Evolutionary conservation across 2,329 filamentous ascomycete species (phyloP), one percentile per base, ranked within the genome.

Genomic region (Elsinoe fawcettii): DNA sequence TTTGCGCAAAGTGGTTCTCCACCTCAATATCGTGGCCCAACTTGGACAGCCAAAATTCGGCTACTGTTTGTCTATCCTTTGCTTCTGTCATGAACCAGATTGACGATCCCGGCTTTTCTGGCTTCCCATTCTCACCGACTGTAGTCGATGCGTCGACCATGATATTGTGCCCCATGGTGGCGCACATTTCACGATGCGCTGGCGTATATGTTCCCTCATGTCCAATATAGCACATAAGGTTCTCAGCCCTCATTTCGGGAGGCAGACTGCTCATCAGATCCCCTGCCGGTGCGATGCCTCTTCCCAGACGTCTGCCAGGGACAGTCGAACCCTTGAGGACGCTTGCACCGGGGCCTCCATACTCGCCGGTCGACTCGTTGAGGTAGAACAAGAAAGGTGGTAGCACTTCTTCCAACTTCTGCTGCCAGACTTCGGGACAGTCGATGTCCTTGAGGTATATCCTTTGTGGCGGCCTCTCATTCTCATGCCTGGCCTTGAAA

Each of bases 51-150:
- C 95, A 99, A 70, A 96, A 97, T 66, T 97, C 92, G 0, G 90
- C 86, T 2, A 97, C 90, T 3, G 92, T 79, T 60, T 91, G 86
- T 1, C 93, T 85, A 66, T 99, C 93, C 65, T 93, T 95, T 34
- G 85, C 90, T 69, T 96, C 90, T 0, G 93, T 97, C 93, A 99
- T 97, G 69, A 97, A 96, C 93, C 93, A 99, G 36, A 99, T 82
- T 0, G 93, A 96, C 56, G 88, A 95, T 1, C 93, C 93, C 1
- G 87, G 82, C 61, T 84, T 88, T 44, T 82, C 82, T 0, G 73
- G 72, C 67, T 93, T 88, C 3, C 87, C 88, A 53, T 87, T 78
- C 56, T 85, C 81, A 16, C 81, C 75, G 2, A 82, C 75, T 1
- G 75, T 76, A 44, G 72, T 73, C 0, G 92, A 97, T 1, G 90